These are phyloP conservation scores for Penicillium olsonii DNA, from an alignment of 2,329 filamentous ascomycete genomes.

Conservation along the genomic window DNA sequence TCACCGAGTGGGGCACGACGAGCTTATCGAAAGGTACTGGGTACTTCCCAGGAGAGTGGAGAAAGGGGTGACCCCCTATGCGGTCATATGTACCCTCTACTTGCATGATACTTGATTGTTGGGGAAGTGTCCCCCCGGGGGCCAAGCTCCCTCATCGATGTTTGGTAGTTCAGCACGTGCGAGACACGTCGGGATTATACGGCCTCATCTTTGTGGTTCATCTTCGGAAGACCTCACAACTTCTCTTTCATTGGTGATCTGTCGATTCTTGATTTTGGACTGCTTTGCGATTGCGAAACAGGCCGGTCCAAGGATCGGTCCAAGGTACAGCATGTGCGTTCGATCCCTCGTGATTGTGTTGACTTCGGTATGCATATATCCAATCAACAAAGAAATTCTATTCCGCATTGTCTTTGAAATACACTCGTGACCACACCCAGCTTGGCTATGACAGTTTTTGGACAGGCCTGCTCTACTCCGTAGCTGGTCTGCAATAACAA, in stretches of 20 bases:
- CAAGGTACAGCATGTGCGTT: background rate
- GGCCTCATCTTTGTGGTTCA: background rate
- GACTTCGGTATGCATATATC: too few species aligned
- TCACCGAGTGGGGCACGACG: slow-evolving; percentile 15
- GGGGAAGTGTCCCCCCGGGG: background rate
- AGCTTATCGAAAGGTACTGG: slow-evolving; percentile 22
- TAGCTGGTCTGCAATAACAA: too few species aligned
- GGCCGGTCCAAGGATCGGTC: background rate
- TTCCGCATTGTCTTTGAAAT: too few species aligned
- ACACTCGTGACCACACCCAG: too few species aligned
- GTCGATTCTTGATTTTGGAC: background rate
- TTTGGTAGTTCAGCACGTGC: slow-evolving; percentile 26
- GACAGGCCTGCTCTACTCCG: too few species aligned
- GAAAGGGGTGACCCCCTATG: background rate
- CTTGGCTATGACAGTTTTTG: too few species aligned
- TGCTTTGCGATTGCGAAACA: background rate
- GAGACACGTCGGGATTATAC: slow-evolving; percentile 3
- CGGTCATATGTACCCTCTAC: slow-evolving; percentile 1
- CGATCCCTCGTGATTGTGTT: background rate
- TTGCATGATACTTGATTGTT: background rate
- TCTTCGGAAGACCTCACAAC: background rate
- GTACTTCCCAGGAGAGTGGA: background rate
- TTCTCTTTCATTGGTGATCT: background rate
- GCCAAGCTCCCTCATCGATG: background rate
- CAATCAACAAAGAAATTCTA: too few species aligned